Evolutionary conservation across 2,329 filamentous ascomycete species (phyloP), one percentile per base, ranked within the genome.

Genomic region (Ceratocystis eucalypticola): DNA sequence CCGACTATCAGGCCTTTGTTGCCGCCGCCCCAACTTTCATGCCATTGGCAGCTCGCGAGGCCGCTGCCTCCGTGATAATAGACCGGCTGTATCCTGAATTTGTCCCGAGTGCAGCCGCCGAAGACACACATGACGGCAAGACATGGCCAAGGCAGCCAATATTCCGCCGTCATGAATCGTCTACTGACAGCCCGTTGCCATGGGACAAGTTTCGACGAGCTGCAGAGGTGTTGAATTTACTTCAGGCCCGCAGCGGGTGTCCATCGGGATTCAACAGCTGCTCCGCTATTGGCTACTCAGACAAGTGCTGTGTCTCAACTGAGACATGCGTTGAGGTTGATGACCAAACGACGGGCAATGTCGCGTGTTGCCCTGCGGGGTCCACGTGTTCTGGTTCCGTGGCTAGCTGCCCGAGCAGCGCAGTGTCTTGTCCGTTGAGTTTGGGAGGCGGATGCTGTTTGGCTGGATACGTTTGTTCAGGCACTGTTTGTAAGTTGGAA

Each of bases 391-490:
- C 80, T 2, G 86, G 87, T 8, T 76, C 76, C 0, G 84, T 92
- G 5, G 82, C 80, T 0, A 72, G 72, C n/a, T 92, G 89, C 69
- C 78, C 79, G 1, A 76, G 78, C 3, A 85, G 82, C 50, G 85
- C 88, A 68, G 82, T 82, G 10, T 82, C 83, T 62, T 93, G 89
- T 72, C 79, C 85, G 0, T 79, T 82, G 6, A 80, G 80, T 44
- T 73, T 86, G 0, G 88, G 88, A 2, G 88, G 88, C 15, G 89
- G 88, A 1, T 93, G 89, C 72, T 93, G 89, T 73, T 84, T 91
- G 10, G 79, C 84, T 0, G 88, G 87, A 3, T 91, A 84, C 71
- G 78, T 82, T 1, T 93, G 89, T 71, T 78, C 83, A 67, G 85
- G 85, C 20, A 77, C 86, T 66, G 89, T 88, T 28, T 93, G 89